Conservation (phyloP, 352 stramenopile species). For the Phytophthora tubulina region DNA sequence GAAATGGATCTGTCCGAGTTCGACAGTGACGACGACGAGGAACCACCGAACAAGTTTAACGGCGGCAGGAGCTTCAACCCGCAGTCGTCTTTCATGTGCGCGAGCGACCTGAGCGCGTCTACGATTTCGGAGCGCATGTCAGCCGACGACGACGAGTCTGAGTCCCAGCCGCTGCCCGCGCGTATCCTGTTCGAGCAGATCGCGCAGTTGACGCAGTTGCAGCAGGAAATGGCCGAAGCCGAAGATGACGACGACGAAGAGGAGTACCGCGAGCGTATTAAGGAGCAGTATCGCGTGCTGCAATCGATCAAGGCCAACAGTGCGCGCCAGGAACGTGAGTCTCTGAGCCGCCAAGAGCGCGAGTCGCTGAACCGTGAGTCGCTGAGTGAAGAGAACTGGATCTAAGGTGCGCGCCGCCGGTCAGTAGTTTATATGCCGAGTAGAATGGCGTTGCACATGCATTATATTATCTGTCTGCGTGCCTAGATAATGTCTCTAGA, state of each 20-base stretch:
- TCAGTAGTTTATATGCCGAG: slow-evolving; percentile 23
- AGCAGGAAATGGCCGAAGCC: slow-evolving; percentile 59
- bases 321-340: slow-evolving; percentile 22
- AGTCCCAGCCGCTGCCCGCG: slow-evolving; percentile 49
- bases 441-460: slow-evolving; percentile 32
- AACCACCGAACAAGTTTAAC: slow-evolving; percentile 9
- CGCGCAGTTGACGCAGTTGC: slow-evolving; percentile 59
- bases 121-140: slow-evolving; percentile 41
- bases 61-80: slow-evolving; percentile 24
- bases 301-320: slow-evolving; percentile 56
- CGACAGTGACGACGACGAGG: slow-evolving; percentile 38
- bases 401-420: slow-evolving; percentile 7
- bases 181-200: slow-evolving; percentile 61
- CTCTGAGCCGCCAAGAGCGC: slow-evolving; percentile 4
- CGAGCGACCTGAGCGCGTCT: slow-evolving; percentile 41
- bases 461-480: slow-evolving; percentile 8
- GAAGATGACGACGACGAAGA: slow-evolving; percentile 59
- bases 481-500: not conserved
- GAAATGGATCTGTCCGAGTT: slow-evolving; percentile 58
- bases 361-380: slow-evolving; percentile 12
- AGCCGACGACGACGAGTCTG: slow-evolving; percentile 41
- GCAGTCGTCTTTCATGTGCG: slow-evolving; percentile 32
- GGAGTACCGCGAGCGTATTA: slow-evolving; percentile 60
- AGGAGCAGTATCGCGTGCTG: slow-evolving; percentile 66
- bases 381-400: slow-evolving; percentile 39